Percentiles rank a stretch among this genome's conserved stretches.
These are phyloP conservation scores for Cladophialophora carrionii DNA, from an alignment of 2,329 filamentous ascomycete genomes.

Conservation along the genomic window DNA sequence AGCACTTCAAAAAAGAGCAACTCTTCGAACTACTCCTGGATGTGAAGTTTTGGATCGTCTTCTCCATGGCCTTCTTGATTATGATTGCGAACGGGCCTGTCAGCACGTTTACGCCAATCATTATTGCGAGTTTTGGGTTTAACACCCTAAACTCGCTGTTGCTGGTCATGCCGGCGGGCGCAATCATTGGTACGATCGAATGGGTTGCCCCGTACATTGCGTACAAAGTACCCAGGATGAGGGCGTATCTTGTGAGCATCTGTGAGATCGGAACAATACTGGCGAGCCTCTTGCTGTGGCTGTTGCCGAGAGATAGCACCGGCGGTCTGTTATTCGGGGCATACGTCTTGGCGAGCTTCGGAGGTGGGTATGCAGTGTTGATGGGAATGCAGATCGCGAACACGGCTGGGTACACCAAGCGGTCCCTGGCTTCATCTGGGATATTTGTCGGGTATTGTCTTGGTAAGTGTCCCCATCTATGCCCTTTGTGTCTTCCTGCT, in stretches of 20 bases:
- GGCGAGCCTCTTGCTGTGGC: slow-evolving; percentile 51
- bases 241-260: slow-evolving; percentile 48
- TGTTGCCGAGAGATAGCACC: slow-evolving; percentile 48
- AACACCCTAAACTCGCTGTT: slow-evolving; percentile 67
- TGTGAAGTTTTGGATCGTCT: slow-evolving; percentile 65
- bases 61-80: slow-evolving; percentile 68
- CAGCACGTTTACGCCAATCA: slow-evolving; percentile 70
- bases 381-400: slow-evolving; percentile 54
- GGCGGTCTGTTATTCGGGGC: slow-evolving; percentile 55
- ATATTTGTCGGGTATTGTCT: slow-evolving; percentile 38
- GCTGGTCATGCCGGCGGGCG: slow-evolving; percentile 55
- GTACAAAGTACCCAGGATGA: slow-evolving; percentile 44
- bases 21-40: slow-evolving; percentile 61
- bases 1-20: slow-evolving; percentile 63
- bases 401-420: slow-evolving; percentile 39
- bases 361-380: slow-evolving; percentile 56
- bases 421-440: slow-evolving; percentile 32
- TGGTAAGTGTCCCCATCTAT: slow-evolving; percentile 49
- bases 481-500: background rate
- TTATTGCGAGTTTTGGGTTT: slow-evolving; percentile 72
- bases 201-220: slow-evolving; percentile 49
- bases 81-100: slow-evolving; percentile 69
- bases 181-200: slow-evolving; percentile 45
- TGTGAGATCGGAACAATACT: slow-evolving; percentile 52
- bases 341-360: slow-evolving; percentile 53